Evolutionary conservation across 2,329 filamentous ascomycete species (phyloP).

Genomic region (Cercospora zeae-maydis): DNA sequence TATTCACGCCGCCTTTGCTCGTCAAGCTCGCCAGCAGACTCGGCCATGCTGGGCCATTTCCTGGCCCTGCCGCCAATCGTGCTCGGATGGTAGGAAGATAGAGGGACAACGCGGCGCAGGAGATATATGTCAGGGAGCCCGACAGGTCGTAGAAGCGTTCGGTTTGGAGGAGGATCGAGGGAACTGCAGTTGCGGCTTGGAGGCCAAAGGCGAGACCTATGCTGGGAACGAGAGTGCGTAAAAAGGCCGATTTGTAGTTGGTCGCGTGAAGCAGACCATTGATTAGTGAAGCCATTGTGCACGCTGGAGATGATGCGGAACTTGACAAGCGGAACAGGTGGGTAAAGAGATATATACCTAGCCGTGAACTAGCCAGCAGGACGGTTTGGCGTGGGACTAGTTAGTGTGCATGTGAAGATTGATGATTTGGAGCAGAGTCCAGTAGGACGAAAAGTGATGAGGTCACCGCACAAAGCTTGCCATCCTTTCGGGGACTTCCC

Average conservation of each 20-base stretch:
- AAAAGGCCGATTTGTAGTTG: slow-evolving; percentile 59
- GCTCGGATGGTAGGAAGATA: slow-evolving; percentile 59
- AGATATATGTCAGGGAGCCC: slow-evolving; percentile 63
- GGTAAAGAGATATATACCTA: neutral
- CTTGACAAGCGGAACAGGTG: neutral
- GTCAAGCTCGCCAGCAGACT: slow-evolving; percentile 47
- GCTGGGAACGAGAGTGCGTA: slow-evolving; percentile 60
- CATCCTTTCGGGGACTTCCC: neutral
- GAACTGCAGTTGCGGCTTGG: slow-evolving; percentile 60
- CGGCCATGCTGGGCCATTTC: slow-evolving; percentile 45
- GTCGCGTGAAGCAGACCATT: slow-evolving; percentile 56
- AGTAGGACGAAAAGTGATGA: slow-evolving; percentile 10
- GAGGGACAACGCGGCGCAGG: slow-evolving; percentile 60
- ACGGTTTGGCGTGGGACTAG: neutral
- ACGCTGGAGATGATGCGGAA: neutral
- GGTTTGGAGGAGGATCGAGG: slow-evolving; percentile 57
- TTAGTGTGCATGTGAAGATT: slow-evolving; percentile 1
- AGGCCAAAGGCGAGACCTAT: slow-evolving; percentile 61
- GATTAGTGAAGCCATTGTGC: slow-evolving; percentile 37
- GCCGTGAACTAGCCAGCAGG: neutral
- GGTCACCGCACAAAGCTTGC: slow-evolving; percentile 12
- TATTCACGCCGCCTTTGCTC: slow-evolving; percentile 41
- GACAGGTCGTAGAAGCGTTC: slow-evolving; percentile 68
- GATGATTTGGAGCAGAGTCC: too few relatives aligned
- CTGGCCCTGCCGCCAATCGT: slow-evolving; percentile 46